Evolutionary conservation across 352 stramenopile genomes (phyloP), one percentile per base, ranked within the genome.

Genomic region (Phytophthora rubi): DNA sequence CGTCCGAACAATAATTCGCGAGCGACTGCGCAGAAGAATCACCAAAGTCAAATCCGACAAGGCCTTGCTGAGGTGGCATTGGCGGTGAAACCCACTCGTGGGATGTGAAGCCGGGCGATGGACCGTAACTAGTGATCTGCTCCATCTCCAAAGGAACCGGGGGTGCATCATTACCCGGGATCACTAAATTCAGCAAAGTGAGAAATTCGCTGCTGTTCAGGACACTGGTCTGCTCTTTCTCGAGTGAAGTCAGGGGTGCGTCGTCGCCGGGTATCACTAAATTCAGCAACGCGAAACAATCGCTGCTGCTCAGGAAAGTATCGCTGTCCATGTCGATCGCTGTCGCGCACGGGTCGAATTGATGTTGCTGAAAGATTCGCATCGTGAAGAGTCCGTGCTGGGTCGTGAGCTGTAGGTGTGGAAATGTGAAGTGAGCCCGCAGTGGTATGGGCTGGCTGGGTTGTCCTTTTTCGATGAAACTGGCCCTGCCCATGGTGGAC

Each of bases 401-500:
- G 37, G 54, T 69, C 37, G 30, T 75, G 58, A 9, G 54, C 48
- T 47, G 35, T 13, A 59, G 45, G n/a, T 62, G 64, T 61, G 58
- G 75, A 72, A 42, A 69, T 70, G 28, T 18, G 16, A 72, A 80
- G 65, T 80, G 73, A 75, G 65, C 45, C 37, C 28, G 39, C 21
- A 54, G 57, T 55, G 30, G 37, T 47, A 37, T 63, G 65, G 45
- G 15, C 39, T 37, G 4, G 10, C 12, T 42, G 35, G 35, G 35
- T 42, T 42, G 35, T 44, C 37, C 16, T 49, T 63, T 56, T 32
- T 64, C 12, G 23, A 21, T 39, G 53, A 69, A 55, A 45, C 26
- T 48, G 53, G 18, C 37, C 23, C 4, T 44, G 18, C 13, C 59
- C 48, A 13, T 52, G 12, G 47, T 65, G 52, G 47, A 48, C 52